These are phyloP conservation scores for Anthracocystis setariae DNA, from an alignment of 1,284 basidiomycete genomes.

Conservation along the genomic window DNA sequence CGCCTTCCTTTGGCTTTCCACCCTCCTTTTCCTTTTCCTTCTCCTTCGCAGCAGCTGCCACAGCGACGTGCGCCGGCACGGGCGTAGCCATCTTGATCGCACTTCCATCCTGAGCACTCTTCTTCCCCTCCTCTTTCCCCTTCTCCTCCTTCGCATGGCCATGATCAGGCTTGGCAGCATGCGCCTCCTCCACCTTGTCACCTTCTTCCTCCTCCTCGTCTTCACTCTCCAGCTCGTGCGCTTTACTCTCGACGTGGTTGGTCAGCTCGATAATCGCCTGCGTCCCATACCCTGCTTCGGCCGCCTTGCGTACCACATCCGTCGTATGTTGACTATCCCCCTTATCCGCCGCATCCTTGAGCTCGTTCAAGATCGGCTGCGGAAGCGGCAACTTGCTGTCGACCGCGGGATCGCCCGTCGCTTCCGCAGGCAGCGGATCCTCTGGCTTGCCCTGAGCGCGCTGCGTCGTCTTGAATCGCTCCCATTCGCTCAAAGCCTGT, in stretches of 20 bases:
- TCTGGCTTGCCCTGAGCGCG: constrained; percentile 50
- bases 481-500: constrained; percentile 49
- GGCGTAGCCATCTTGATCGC: constrained; percentile 33
- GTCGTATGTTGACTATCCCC: constrained; percentile 35
- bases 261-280: constrained; percentile 51
- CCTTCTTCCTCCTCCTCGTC: constrained; percentile 2
- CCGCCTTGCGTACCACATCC: constrained; percentile 36
- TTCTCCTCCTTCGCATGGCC: constrained; percentile 1
- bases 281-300: constrained; percentile 46
- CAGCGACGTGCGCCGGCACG: constrained; percentile 15
- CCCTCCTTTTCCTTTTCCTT: constrained; percentile 11
- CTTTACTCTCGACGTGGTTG: constrained; percentile 40
- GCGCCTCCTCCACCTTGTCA: constrained; percentile 22
- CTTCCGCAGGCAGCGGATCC: constrained; percentile 43
- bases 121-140: constrained; percentile 1
- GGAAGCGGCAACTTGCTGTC: constrained; percentile 34
- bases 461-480: constrained; percentile 50
- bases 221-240: constrained; percentile 13
- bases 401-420: constrained; percentile 31
- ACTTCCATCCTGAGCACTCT: not conserved
- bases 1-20: not conserved
- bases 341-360: constrained; percentile 41
- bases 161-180: constrained; percentile 35
- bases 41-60: constrained; percentile 14
- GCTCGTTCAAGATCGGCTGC: constrained; percentile 12